phyloP scores from a whole-genome alignment of 306 rosid genomes.

The Cucumis melo region DNA sequence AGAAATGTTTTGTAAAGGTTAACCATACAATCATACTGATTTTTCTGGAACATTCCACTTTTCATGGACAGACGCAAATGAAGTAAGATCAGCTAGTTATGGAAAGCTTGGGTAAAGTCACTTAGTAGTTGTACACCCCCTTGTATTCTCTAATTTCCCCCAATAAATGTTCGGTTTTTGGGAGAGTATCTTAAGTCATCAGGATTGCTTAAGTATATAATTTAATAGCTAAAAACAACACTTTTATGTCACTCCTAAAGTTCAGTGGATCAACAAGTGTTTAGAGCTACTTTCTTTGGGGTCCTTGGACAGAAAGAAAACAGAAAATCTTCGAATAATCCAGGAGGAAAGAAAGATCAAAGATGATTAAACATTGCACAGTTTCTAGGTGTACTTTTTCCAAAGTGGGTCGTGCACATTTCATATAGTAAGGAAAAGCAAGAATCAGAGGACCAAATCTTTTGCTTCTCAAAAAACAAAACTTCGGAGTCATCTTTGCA shows the following conservation, averaged over 20 bases:
- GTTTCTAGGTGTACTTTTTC: background rate
- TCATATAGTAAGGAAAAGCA: background rate
- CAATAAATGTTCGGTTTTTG: too few species aligned
- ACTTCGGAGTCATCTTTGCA: background rate
- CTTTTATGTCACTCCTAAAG: background rate
- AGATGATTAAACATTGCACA: background rate
- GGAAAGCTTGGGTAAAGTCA: too few species aligned
- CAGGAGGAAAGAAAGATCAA: background rate
- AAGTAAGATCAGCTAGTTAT: too few species aligned
- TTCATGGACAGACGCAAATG: too few species aligned
- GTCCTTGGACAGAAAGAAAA: background rate
- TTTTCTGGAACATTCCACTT: background rate
- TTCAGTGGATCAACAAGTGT: background rate
- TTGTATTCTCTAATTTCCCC: too few species aligned
- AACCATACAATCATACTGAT: background rate
- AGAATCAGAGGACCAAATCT: background rate
- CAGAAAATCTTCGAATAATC: background rate
- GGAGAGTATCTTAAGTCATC: too few species aligned
- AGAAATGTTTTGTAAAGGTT: background rate
- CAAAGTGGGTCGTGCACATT: background rate
- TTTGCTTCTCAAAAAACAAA: background rate
- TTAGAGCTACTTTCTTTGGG: background rate
- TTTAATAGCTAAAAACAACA: background rate
- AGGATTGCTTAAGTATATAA: background rate
- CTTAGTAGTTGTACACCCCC: too few species aligned